phyloP scores from a whole-genome alignment of 179 eudicot genomes.

The Silene vulgaris region DNA sequence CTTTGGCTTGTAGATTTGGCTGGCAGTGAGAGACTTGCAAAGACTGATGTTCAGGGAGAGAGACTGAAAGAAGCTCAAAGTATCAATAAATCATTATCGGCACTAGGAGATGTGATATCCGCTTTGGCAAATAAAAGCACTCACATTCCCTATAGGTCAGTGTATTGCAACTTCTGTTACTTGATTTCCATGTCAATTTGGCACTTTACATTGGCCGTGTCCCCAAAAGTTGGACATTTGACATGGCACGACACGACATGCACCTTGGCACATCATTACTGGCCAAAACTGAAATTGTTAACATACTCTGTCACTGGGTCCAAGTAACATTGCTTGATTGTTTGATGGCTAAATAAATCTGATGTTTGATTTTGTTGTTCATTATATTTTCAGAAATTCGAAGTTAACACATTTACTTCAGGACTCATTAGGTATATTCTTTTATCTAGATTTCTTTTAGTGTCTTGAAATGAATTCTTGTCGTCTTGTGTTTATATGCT shows the following conservation, averaged over 20 bases:
- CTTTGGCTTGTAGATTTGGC: constrained; percentile 98
- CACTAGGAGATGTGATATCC: constrained; percentile 91
- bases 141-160: constrained; percentile 73
- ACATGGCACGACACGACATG: neutral
- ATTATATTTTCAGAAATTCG: constrained; percentile 44
- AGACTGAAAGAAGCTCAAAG: constrained; percentile 93
- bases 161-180: neutral
- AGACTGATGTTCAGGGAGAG: constrained; percentile 80
- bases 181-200: no score
- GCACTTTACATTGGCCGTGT: no score
- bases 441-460: neutral
- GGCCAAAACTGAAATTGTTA: no score
- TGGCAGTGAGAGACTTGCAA: constrained; percentile 92
- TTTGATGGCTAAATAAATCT: no score
- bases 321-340: no score
- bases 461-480: neutral
- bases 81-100: constrained; percentile 82
- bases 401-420: constrained; percentile 87
- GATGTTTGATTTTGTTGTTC: no score
- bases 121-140: constrained; percentile 62
- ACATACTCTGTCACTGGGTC: no score
- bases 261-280: neutral
- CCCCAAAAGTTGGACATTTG: no score
- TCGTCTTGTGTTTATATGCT: neutral
- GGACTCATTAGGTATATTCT: constrained; percentile 61